A percentile compares a stretch with the other conserved stretches of the same genome.
Conservation (phyloP, 2,329 filamentous ascomycete genomes). For the Colletotrichum sp. region DNA sequence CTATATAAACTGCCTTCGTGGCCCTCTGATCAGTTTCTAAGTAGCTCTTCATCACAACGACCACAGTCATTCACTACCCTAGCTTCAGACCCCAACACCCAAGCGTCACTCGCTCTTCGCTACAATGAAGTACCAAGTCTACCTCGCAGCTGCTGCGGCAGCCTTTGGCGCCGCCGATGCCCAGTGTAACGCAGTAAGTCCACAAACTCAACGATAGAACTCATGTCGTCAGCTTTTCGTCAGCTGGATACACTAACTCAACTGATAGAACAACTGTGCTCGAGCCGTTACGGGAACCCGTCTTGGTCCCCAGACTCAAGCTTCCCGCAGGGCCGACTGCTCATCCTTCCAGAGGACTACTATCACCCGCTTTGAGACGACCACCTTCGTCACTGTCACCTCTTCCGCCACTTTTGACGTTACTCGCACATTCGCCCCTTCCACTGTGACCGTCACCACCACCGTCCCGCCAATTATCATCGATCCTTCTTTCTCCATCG, state of each 20-base stretch:
- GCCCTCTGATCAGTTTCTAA: background rate
- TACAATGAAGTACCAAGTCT: background rate
- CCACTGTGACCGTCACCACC: background rate
- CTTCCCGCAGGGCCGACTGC: background rate
- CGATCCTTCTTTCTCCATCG: background rate
- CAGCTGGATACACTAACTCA: background rate
- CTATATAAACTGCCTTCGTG: background rate
- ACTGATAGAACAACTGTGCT: background rate
- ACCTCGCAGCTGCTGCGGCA: background rate
- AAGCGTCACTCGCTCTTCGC: background rate
- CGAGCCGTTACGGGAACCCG: background rate
- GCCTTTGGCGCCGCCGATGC: background rate
- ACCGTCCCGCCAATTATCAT: background rate
- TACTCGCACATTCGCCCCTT: background rate
- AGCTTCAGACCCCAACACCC: background rate
- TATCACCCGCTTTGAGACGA: slow-evolving; percentile 20
- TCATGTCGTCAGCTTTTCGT: background rate
- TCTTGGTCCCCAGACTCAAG: background rate
- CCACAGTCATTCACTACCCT: background rate
- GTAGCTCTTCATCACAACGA: background rate
- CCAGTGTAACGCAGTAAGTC: slow-evolving; percentile 1
- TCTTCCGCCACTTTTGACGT: background rate
- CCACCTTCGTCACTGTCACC: background rate
- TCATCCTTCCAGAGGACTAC: slow-evolving; percentile 1
- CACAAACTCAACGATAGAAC: background rate